Evolutionary conservation across 2,329 filamentous ascomycete species (phyloP).

Genomic region (Teratosphaeria gauchensis): DNA sequence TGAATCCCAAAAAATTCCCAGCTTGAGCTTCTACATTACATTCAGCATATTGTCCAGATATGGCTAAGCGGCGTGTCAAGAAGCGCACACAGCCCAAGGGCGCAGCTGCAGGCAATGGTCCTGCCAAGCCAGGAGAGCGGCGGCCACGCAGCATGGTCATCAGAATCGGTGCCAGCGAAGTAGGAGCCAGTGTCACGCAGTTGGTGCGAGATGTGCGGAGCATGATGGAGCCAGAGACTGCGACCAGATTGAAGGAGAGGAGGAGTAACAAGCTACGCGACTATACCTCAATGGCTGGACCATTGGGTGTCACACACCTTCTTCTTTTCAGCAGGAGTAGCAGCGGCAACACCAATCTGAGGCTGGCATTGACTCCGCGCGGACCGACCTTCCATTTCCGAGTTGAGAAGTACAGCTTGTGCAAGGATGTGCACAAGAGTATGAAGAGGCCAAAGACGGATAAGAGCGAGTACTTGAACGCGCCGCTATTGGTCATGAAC

Average conservation of each 20-base stretch:
- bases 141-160: constrained; percentile 97
- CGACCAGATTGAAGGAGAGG: constrained; percentile 78
- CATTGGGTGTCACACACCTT: constrained; percentile 84
- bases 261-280: constrained; percentile 81
- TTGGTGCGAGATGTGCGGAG: constrained; percentile 80
- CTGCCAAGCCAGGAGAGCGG: constrained; percentile 48
- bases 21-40: neutral
- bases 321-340: constrained; percentile 86
- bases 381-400: constrained; percentile 91
- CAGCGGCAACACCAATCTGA: constrained; percentile 83
- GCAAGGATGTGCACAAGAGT: constrained; percentile 77
- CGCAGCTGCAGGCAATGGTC: constrained; percentile 44
- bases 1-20: neutral
- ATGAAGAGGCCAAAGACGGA: constrained; percentile 68
- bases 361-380: constrained; percentile 75
- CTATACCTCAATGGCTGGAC: constrained; percentile 91
- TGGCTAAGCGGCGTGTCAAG: constrained; percentile 76
- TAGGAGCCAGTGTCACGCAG: constrained; percentile 84
- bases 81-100: constrained; percentile 77
- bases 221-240: constrained; percentile 95
- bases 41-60: constrained; percentile 28
- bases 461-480: constrained; percentile 59
- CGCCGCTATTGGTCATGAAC: constrained; percentile 96
- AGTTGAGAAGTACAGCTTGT: constrained; percentile 88
- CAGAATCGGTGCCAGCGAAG: constrained; percentile 86